Base-by-base conservation (phyloP, 306 rosid species). In the Malus domestica region DNA sequence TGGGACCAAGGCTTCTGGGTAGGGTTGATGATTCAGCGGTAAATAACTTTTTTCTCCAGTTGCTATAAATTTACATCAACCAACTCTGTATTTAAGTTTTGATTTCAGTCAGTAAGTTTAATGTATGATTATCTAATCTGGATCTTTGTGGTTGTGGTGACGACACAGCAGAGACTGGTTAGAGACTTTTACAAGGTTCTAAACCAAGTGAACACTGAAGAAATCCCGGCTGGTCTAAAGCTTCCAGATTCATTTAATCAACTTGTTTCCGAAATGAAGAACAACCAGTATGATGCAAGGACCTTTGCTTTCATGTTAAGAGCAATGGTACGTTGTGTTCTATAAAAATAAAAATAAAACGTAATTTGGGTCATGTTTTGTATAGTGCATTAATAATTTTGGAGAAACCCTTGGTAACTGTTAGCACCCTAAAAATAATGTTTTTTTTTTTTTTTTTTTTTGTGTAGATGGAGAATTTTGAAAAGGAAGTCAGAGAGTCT, bases 11-110 rank as follows among this genome's bases (percentile, higher is more conserved):
- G 88, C 87, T 96, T 88, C 97, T 96, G 62, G 87, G 97, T 70
- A 88, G 99, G 87, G 93, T 73, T 88, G 99, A 92, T 80, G 92
- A 93, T 87, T 92, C 99, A 57, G 97, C 93, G 96, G 99, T 96
- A 93, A 88, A 57, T 68, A 80, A 44, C 75, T 67, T 62, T 49
- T 78, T 78, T 70, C 63, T 18, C 35, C 42, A 44, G 23, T 74
- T 22, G 67, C 76, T 78, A 45, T 42, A 70, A 79, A 62, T 57
- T 0, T 70, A 19, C 45, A 27, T 59, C 30, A 46, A 35, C 40
- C 16, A 15, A 45, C 2, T 45, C 2, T 27, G 13, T 44, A 44
- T 10, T 23, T 62, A 5, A 27, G 13, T 62, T 74, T 61, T 29
- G 54, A 16, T 23, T 81, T 58, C 65, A 45, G 63, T 60, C 4